Base-by-base conservation (phyloP, 2,329 filamentous ascomycete genomes). In the Calonectria crousiana region DNA sequence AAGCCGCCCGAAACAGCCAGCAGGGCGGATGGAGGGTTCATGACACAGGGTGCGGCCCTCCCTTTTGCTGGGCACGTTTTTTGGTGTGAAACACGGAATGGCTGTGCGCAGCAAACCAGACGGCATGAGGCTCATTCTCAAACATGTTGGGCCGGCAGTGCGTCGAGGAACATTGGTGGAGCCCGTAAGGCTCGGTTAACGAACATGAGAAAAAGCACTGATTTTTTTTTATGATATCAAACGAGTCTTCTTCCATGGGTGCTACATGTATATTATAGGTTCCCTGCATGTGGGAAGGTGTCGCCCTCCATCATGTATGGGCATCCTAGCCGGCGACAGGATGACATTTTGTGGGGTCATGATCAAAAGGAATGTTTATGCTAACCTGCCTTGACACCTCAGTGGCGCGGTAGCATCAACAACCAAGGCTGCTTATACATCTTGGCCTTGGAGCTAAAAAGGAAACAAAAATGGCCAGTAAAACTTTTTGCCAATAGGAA, bases 81-180 rank as follows among this genome's bases (percentile, higher is more conserved):
- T 13, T 69, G 68, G 68, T 47, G 68, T 70, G 68, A 65, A 70
- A 70, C 68, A 65, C 20, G 68, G 32, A 41, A 41, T 65, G 58
- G 44, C 58, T 65, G 68, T 64, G 68, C 32, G 58, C 56, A 53
- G 36, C 30, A 18, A 53, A 23, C 36, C 36, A 38, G 44, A 44
- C 10, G 41, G 52, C 56, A 23, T 32, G 60, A 65, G 38, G 38
- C 60, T 65, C 28, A 28, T 28, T 30, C 56, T 62, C 34, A 62
- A 28, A 62, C 34, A 62, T 26, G 13, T 18, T 26, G 56, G 34
- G 32, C 20, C 1, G 10, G 18, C 20, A 47, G 20, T 47, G 41
- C 38, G 38, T 41, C 20, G 38, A 32, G 30, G 30, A 32, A 32
- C 30, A 32, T 32, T 32, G 30, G 30, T 32, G 30, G n/a, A 26